Conservation (phyloP, 225 moss, liverwort and hornwort species). For the Neckera pumila region DNA sequence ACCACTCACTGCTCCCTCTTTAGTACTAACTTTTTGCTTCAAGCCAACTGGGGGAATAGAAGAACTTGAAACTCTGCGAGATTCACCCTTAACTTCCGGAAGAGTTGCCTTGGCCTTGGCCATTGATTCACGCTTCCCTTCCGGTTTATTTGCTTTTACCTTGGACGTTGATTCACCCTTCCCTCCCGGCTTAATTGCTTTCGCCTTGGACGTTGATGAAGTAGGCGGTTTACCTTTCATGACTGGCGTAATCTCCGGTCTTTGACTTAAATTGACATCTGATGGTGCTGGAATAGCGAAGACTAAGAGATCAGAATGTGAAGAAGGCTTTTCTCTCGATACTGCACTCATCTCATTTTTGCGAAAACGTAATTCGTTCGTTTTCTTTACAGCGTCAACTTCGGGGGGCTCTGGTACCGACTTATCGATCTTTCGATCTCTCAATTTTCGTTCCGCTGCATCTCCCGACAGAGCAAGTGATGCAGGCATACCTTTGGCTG, state of each 20-base stretch:
- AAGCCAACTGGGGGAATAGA: not conserved
- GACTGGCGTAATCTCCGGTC: not conserved
- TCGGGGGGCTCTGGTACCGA: not conserved
- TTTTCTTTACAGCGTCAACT: not conserved
- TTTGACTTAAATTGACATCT: not conserved
- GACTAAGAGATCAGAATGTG: not conserved
- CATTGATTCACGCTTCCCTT: not conserved
- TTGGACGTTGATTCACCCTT: not conserved
- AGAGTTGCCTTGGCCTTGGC: not conserved
- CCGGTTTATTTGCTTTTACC: not conserved
- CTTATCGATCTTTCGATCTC: not conserved
- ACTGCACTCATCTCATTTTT: not conserved
- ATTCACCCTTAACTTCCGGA: not conserved
- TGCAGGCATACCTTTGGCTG: not conserved
- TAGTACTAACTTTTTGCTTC: not conserved
- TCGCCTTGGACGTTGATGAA: not conserved
- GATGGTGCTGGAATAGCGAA: constrained; percentile 2
- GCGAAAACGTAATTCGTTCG: not conserved
- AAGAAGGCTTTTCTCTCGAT: not conserved
- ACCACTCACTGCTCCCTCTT: not conserved
- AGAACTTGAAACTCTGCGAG: not conserved
- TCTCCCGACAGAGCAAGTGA: not conserved
- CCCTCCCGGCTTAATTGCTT: not conserved
- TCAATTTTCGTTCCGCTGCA: not conserved
- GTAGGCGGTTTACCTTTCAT: not conserved